Percentiles rank a stretch among this genome's conserved stretches.
These are phyloP conservation scores for Aureobasidium sp. DNA, from an alignment of 2,329 filamentous ascomycete genomes.

Conservation along the genomic window DNA sequence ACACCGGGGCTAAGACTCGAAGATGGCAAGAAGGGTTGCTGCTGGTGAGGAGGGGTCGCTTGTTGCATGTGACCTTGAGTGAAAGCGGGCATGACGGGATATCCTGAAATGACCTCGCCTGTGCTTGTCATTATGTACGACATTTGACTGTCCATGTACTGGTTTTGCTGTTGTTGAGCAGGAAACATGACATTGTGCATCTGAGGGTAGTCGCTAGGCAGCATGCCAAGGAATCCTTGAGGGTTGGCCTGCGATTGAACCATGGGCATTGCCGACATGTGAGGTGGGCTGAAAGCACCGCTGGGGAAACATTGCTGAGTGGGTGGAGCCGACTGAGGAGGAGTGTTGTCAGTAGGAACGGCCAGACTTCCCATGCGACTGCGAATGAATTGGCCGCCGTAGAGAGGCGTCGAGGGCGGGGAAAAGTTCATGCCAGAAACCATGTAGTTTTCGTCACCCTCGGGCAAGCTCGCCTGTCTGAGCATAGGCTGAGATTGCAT, in stretches of 20 bases:
- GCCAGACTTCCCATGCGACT: constrained; percentile 25
- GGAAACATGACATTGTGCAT: constrained; percentile 16
- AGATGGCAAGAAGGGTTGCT: constrained; percentile 15
- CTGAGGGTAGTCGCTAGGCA: constrained; percentile 15
- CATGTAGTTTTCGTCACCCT: constrained; percentile 24
- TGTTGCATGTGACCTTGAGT: constrained; percentile 12
- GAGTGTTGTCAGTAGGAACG: constrained; percentile 35
- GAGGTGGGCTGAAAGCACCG: constrained; percentile 25
- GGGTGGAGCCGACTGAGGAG: constrained; percentile 42
- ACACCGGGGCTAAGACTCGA: constrained; percentile 2
- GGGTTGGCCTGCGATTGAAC: constrained; percentile 14
- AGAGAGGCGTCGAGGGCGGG: constrained; percentile 38
- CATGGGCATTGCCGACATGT: constrained; percentile 13
- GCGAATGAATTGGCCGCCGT: constrained; percentile 22
- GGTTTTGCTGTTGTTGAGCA: constrained; percentile 10
- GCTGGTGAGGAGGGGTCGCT: constrained; percentile 14
- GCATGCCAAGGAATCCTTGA: constrained; percentile 12
- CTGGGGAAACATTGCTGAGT: constrained; percentile 39
- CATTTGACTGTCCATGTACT: constrained; percentile 15
- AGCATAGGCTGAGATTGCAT: constrained; percentile 19
- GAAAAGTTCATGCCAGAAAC: constrained; percentile 21
- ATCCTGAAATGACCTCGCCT: constrained; percentile 8
- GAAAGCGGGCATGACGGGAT: constrained; percentile 10
- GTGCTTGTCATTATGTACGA: constrained; percentile 15
- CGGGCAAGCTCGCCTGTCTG: constrained; percentile 32